phyloP scores from a whole-genome alignment of 2,329 filamentous ascomycete genomes.

The Mariannaea elegans region DNA sequence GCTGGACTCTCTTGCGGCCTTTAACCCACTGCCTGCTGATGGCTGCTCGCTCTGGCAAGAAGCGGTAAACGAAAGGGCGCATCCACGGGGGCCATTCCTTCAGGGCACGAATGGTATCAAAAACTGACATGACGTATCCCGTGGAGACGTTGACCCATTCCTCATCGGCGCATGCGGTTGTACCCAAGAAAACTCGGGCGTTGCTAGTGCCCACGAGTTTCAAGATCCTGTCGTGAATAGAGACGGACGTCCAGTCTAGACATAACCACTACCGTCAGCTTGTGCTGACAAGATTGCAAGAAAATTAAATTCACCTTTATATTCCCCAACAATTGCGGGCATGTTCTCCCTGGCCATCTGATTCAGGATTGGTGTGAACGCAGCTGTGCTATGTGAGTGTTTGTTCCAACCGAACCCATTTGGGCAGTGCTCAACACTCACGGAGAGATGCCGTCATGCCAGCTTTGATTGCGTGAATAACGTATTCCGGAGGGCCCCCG shows the following conservation, averaged over 20 bases:
- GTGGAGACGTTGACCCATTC: background rate
- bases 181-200: background rate
- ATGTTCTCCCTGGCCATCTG: background rate
- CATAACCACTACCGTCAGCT: too few relatives aligned
- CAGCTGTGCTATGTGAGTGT: background rate
- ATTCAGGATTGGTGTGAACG: background rate
- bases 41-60: background rate
- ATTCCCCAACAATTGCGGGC: background rate
- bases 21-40: background rate
- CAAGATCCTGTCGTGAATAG: background rate
- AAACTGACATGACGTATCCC: background rate
- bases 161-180: background rate
- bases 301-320: background rate
- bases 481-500: background rate
- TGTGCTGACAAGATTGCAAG: background rate
- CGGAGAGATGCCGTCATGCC: conserved; percentile 7
- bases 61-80: background rate
- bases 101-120: background rate
- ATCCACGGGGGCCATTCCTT: conserved; percentile 6
- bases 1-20: background rate
- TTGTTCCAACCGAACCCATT: background rate
- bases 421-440: background rate
- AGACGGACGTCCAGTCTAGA: background rate
- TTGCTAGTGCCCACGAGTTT: conserved; percentile 2
- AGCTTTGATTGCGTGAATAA: conserved; percentile 8